Percentiles rank a stretch among this genome's conserved stretches.
These are phyloP conservation scores for Eragrostis tef DNA, from an alignment of 202 grass and related monocot species.

Conservation along the genomic window DNA sequence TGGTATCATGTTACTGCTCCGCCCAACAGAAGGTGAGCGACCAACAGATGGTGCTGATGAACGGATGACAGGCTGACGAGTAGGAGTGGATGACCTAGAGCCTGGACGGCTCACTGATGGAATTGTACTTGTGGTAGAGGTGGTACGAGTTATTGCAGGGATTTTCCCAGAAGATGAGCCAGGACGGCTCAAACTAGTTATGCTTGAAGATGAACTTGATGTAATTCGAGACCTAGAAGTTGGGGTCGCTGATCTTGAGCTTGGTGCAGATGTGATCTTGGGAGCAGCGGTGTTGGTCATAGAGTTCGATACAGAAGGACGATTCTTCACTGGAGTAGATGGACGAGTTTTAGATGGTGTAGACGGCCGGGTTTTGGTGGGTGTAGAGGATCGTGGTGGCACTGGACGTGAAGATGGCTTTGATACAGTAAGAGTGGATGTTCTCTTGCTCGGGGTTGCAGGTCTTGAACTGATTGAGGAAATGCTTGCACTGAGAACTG, in stretches of 20 bases:
- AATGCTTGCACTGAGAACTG: slow-evolving; percentile 66
- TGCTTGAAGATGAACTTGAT: slow-evolving; percentile 58
- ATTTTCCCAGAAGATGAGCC: slow-evolving; percentile 57
- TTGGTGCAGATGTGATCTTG: slow-evolving; percentile 53
- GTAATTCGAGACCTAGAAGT: slow-evolving; percentile 53
- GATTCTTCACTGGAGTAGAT: slow-evolving; percentile 64
- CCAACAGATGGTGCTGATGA: slow-evolving; percentile 51
- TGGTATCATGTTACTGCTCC: slow-evolving; percentile 52
- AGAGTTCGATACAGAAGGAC: slow-evolving; percentile 47
- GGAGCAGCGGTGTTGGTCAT: slow-evolving; percentile 36
- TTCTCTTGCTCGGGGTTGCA: slow-evolving; percentile 68
- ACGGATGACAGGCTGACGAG: slow-evolving; percentile 54
- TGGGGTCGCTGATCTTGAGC: slow-evolving; percentile 79
- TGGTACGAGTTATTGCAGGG: slow-evolving; percentile 51
- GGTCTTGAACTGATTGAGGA: slow-evolving; percentile 70
- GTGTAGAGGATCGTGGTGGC: slow-evolving; percentile 67
- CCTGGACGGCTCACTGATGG: slow-evolving; percentile 56
- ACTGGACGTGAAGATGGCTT: slow-evolving; percentile 64
- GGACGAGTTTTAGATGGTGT: slow-evolving; percentile 65
- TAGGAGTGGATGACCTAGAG: slow-evolving; percentile 81
- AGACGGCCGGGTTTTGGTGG: slow-evolving; percentile 58
- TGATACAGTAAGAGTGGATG: slow-evolving; percentile 52
- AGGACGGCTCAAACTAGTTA: slow-evolving; percentile 46
- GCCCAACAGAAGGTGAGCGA: slow-evolving; percentile 68
- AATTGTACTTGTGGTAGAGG: slow-evolving; percentile 57